These are phyloP conservation scores for Saccharata proteae DNA, from an alignment of 2,329 filamentous ascomycete genomes.

Conservation along the genomic window DNA sequence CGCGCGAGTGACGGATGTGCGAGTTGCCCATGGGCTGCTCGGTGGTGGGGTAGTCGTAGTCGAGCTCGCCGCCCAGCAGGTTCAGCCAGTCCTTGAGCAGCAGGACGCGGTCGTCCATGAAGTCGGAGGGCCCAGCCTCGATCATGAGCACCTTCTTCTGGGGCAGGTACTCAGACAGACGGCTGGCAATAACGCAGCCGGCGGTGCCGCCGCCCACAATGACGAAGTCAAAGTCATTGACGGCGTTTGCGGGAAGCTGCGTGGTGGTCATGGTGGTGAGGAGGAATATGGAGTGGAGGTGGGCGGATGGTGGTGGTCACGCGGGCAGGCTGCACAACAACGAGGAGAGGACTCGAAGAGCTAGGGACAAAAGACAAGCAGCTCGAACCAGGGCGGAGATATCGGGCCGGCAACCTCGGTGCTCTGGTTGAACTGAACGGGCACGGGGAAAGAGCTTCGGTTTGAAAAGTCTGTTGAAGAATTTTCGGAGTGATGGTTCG, in stretches of 20 bases:
- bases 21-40: slow-evolving; percentile 90
- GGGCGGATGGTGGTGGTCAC: too few species aligned
- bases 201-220: slow-evolving; percentile 78
- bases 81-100: slow-evolving; percentile 79
- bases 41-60: slow-evolving; percentile 82
- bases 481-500: too few species aligned
- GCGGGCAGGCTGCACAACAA: too few species aligned
- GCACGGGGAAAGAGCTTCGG: too few species aligned
- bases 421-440: too few species aligned
- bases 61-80: slow-evolving; percentile 71
- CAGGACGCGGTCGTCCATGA: slow-evolving; percentile 74
- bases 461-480: too few species aligned
- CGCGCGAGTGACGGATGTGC: slow-evolving; percentile 80
- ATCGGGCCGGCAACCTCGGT: too few species aligned
- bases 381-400: too few species aligned
- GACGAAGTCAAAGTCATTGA: slow-evolving; percentile 67
- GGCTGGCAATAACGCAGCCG: slow-evolving; percentile 71
- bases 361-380: too few species aligned
- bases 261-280: slow-evolving; percentile 49
- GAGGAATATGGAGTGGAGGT: too few species aligned
- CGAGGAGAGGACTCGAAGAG: too few species aligned
- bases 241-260: slow-evolving; percentile 50
- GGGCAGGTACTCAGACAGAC: slow-evolving; percentile 72
- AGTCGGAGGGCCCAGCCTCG: slow-evolving; percentile 82
- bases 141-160: slow-evolving; percentile 71